Percentiles rank a stretch among this genome's conserved stretches.
phyloP scores from a whole-genome alignment of 331 rosid species.

The Stylosanthes scabra region DNA sequence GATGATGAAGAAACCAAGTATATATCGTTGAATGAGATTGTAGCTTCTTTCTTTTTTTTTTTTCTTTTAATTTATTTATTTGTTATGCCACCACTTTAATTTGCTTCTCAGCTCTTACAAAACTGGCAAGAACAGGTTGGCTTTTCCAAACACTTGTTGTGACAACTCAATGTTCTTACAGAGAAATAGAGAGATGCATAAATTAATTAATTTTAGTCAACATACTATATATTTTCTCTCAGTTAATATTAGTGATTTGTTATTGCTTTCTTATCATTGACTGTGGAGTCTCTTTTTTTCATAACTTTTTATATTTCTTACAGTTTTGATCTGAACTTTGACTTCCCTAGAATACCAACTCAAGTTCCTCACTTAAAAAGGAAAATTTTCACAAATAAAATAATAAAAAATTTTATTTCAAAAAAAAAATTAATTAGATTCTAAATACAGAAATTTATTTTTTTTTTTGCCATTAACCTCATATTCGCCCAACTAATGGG shows the following conservation, averaged over 20 bases:
- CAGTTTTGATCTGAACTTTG: conserved; percentile 14
- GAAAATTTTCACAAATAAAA: too few species aligned
- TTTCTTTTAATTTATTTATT: conserved; percentile 15
- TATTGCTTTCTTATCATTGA: not conserved
- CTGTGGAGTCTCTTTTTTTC: conserved; percentile 20
- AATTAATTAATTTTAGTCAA: too few species aligned
- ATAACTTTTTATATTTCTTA: not conserved
- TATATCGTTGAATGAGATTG: not conserved
- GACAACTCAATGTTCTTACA: conserved; percentile 6
- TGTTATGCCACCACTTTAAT: too few species aligned
- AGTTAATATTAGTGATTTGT: not conserved
- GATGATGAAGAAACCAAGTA: conserved; percentile 17
- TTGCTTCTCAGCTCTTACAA: not conserved
- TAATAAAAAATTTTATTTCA: too few species aligned
- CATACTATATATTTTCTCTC: too few species aligned
- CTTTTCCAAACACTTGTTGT: conserved; percentile 6
- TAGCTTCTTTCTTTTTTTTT: not conserved
- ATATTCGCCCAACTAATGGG: too few species aligned
- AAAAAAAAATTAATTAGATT: too few species aligned
- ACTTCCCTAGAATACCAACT: conserved; percentile 25
- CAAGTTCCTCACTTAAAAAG: not conserved
- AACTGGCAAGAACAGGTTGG: conserved; percentile 18
- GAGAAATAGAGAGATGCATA: not conserved
- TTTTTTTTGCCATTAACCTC: too few species aligned
- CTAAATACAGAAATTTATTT: too few species aligned